phyloP scores from a whole-genome alignment of 1,284 basidiomycete species.

The Apiotrichum porosum region DNA sequence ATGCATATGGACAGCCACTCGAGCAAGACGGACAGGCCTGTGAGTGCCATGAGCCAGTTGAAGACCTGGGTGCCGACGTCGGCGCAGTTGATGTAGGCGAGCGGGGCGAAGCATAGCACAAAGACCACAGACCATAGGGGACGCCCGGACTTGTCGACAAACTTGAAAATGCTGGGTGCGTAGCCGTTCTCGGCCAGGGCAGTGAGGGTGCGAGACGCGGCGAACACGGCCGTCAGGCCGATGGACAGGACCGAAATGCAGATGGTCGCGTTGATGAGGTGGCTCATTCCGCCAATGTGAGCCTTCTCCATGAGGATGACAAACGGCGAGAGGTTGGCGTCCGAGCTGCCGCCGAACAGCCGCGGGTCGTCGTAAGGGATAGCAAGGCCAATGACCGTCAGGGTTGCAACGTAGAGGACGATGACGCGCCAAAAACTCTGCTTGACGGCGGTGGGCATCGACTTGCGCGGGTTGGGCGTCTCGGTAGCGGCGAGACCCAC shows the following conservation, averaged over 20 bases:
- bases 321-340: conserved; percentile 48
- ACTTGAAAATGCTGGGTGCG: conserved; percentile 49
- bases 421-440: conserved; percentile 53
- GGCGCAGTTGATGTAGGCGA: conserved; percentile 48
- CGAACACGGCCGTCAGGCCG: conserved; percentile 44
- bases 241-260: conserved; percentile 46
- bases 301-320: conserved; percentile 51
- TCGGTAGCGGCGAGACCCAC: conserved; percentile 62
- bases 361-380: conserved; percentile 46
- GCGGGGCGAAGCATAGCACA: conserved; percentile 44
- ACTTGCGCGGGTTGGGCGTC: conserved; percentile 28
- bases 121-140: conserved; percentile 49
- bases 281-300: conserved; percentile 48
- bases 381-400: conserved; percentile 52
- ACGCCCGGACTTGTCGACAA: conserved; percentile 54
- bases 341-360: conserved; percentile 33
- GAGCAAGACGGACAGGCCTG: conserved; percentile 54
- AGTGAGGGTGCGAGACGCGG: conserved; percentile 45
- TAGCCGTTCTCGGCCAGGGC: conserved; percentile 47
- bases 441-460: conserved; percentile 17
- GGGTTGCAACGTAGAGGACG: conserved; percentile 51
- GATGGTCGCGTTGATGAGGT: conserved; percentile 53
- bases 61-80: conserved; percentile 35
- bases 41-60: conserved; percentile 52
- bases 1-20: conserved; percentile 45